These are phyloP conservation scores for Solanum corneliomulleri DNA, from an alignment of 257 asterid species.

Conservation along the genomic window DNA sequence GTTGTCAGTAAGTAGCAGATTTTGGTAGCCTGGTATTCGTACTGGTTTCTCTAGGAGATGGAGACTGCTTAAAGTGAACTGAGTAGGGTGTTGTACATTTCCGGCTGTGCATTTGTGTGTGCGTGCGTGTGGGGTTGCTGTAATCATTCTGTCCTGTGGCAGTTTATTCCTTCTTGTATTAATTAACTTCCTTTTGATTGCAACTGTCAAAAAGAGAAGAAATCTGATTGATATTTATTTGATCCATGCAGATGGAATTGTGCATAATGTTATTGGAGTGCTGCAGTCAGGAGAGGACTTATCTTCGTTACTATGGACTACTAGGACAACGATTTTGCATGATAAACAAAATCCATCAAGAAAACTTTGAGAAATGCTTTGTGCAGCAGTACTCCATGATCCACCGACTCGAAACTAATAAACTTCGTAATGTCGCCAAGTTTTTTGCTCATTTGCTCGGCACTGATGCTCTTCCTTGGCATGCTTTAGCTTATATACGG, in stretches of 20 bases:
- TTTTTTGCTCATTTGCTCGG: conserved; percentile 91
- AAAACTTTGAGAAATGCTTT: conserved; percentile 74
- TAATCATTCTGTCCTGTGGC: not conserved
- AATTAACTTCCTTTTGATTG: not conserved
- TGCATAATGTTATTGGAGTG: conserved; percentile 91
- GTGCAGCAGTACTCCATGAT: conserved; percentile 91
- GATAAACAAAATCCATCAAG: conserved; percentile 76
- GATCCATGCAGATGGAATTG: conserved; percentile 61
- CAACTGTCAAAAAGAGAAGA: not conserved
- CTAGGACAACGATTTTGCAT: conserved; percentile 87
- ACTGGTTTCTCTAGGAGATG: not conserved
- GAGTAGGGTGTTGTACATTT: not conserved
- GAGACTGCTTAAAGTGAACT: not conserved
- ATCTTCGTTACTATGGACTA: conserved; percentile 82
- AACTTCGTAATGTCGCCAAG: conserved; percentile 80
- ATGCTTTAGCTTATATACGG: conserved; percentile 65
- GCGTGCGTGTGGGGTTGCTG: not conserved
- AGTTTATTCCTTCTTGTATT: not conserved
- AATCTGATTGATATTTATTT: not conserved
- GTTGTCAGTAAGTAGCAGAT: not conserved
- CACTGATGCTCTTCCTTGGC: conserved; percentile 84
- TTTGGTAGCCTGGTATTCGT: not conserved
- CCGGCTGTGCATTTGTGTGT: not conserved
- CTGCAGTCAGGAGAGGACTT: conserved; percentile 98
- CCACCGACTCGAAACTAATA: conserved; percentile 83